phyloP scores from a whole-genome alignment of 148 eudicot species.

The Rhododendron kiyosumense region DNA sequence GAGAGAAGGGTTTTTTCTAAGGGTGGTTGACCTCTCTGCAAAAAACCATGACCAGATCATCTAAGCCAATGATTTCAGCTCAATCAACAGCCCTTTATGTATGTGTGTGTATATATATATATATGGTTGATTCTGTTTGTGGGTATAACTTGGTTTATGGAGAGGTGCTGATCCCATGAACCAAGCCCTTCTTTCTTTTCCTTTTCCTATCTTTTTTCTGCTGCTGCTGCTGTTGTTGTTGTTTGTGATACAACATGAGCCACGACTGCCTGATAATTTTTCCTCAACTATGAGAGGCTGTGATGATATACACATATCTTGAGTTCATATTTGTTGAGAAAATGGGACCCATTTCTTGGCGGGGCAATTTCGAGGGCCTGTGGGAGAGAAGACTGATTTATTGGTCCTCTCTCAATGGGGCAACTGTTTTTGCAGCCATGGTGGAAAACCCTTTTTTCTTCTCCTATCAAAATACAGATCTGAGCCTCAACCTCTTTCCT shows the following conservation, averaged over 20 bases:
- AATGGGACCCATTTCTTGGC: not conserved
- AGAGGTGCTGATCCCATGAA: not conserved
- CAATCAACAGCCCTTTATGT: not conserved
- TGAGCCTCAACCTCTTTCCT: not conserved
- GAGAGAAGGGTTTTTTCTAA: not conserved
- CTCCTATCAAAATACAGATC: not conserved
- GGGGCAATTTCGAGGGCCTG: not conserved
- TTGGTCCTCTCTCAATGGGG: not conserved
- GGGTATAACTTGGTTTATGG: not conserved
- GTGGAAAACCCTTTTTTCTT: not conserved
- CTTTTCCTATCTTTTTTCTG: not conserved
- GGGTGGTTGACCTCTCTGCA: conserved; percentile 2
- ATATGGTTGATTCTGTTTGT: not conserved
- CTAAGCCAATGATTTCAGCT: not conserved
- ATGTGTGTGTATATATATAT: not conserved
- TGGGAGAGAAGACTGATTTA: not conserved
- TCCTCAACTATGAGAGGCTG: not conserved
- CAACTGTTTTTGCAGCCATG: not conserved
- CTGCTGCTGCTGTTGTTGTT: not conserved
- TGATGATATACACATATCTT: not conserved
- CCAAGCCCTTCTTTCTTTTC: not conserved
- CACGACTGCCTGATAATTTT: not conserved
- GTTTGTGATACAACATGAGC: not conserved
- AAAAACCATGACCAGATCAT: not conserved
- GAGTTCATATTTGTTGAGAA: not conserved